Percentiles rank a stretch among this genome's conserved stretches.
phyloP scores from a whole-genome alignment of 306 rosid genomes.

The Ceratonia siliqua region DNA sequence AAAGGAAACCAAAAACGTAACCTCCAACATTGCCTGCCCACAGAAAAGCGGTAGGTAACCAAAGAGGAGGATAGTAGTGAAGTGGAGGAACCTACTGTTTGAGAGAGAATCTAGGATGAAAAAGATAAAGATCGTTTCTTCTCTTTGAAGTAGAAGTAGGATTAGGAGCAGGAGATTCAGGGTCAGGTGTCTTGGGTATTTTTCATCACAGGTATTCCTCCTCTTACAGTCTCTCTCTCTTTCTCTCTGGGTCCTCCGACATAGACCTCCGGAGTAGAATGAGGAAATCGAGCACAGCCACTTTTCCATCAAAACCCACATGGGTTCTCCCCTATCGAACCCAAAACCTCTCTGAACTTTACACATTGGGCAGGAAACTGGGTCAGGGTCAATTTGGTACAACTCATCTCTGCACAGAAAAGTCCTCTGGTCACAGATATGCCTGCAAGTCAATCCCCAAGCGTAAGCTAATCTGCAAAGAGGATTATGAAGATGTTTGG shows the following conservation, averaged over 20 bases:
- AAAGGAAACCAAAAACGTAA: too few species aligned
- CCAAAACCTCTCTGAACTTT: conserved; percentile 40
- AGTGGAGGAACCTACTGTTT: too few species aligned
- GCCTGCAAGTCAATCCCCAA: conserved; percentile 66
- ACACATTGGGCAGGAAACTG: conserved; percentile 46
- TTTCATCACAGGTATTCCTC: neutral
- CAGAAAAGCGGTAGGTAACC: too few species aligned
- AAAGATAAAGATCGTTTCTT: neutral
- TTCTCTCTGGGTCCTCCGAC: neutral
- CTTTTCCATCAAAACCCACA: conserved; percentile 33
- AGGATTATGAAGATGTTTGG: conserved; percentile 59
- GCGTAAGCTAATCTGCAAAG: conserved; percentile 46
- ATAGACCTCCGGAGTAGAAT: conserved; percentile 11
- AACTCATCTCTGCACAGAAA: conserved; percentile 51
- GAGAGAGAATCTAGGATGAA: neutral
- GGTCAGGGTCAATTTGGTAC: conserved; percentile 66
- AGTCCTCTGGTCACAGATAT: conserved; percentile 38
- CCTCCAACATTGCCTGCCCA: too few species aligned
- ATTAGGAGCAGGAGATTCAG: too few species aligned
- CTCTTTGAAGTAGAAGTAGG: neutral
- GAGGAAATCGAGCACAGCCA: conserved; percentile 31
- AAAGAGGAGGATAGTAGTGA: too few species aligned
- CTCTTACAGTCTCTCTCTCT: neutral
- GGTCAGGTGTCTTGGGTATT: conserved; percentile 5
- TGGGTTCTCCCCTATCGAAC: conserved; percentile 54